Evolutionary conservation across 768 basidiomycete genomes (phyloP).

Genomic region (Psilocybe tampanensis): DNA sequence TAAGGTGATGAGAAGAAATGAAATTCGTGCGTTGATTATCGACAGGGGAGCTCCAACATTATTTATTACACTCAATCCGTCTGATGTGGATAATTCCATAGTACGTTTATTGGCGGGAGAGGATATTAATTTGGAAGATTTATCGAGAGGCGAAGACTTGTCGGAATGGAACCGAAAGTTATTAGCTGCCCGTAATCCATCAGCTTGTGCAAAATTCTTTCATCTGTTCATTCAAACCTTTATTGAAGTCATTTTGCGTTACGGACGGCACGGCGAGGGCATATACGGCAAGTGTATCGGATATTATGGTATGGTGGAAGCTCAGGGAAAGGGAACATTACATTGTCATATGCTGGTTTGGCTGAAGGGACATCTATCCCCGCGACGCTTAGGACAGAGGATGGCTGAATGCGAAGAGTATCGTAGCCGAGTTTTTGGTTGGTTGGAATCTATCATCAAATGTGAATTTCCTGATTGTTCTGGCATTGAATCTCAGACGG

Average conservation of each 20-base stretch:
- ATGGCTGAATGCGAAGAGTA: conserved; percentile 3
- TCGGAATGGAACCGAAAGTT: conserved; percentile 6
- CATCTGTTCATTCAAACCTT: conserved; percentile 19
- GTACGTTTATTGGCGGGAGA: conserved; percentile 17
- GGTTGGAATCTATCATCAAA: conserved; percentile 12
- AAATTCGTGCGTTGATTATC: conserved; percentile 18
- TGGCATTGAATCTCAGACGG: not conserved
- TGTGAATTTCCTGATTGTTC: not conserved
- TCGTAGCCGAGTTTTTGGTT: not conserved
- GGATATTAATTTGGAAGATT: conserved; percentile 16
- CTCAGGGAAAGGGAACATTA: conserved; percentile 11
- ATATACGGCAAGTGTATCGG: conserved; percentile 12
- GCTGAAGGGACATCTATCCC: conserved; percentile 13
- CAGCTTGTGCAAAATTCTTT: conserved; percentile 25
- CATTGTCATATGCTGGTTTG: conserved; percentile 19
- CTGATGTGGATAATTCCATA: conserved; percentile 19
- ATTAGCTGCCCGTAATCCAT: conserved; percentile 19
- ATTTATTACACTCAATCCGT: conserved; percentile 24
- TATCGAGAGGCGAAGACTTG: conserved; percentile 4
- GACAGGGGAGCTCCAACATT: conserved; percentile 17
- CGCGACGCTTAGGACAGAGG: not conserved
- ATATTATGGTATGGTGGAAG: conserved; percentile 17
- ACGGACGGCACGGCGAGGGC: not conserved
- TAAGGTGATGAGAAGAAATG: conserved; percentile 16
- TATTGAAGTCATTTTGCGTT: conserved; percentile 17